These are phyloP conservation scores for Monilinia aucupariae DNA, from an alignment of 2,329 filamentous ascomycete species.

Conservation along the genomic window DNA sequence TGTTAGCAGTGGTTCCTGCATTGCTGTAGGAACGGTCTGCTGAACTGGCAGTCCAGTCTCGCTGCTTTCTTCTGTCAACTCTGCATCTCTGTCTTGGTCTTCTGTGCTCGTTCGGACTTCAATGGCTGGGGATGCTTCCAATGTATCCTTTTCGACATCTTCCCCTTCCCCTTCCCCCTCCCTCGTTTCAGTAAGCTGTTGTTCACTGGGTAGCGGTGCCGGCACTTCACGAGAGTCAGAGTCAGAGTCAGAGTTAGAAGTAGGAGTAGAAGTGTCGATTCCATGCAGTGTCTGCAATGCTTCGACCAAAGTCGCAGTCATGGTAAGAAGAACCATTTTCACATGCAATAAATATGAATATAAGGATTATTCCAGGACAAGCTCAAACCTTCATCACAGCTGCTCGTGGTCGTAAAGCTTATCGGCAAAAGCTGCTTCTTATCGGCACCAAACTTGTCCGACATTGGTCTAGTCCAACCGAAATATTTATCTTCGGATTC, in stretches of 20 bases:
- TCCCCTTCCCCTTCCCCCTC: not conserved
- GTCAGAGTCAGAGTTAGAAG: too few relatives aligned
- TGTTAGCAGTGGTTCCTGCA: slow-evolving; percentile 44
- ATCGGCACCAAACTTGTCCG: slow-evolving; percentile 21
- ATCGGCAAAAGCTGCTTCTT: slow-evolving; percentile 20
- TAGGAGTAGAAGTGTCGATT: slow-evolving; percentile 1
- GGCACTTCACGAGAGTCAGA: not conserved
- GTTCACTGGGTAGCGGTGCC: not conserved
- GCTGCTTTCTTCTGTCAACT: too few relatives aligned
- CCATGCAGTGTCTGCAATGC: slow-evolving; percentile 44
- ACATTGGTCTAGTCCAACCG: slow-evolving; percentile 26
- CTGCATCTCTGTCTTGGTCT: not conserved
- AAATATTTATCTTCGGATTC: slow-evolving; percentile 23
- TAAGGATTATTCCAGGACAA: not conserved
- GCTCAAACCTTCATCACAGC: not conserved
- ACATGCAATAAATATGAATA: not conserved
- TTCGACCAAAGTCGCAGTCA: slow-evolving; percentile 63
- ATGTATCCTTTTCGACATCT: not conserved
- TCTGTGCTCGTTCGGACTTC: not conserved
- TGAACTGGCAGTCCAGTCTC: not conserved
- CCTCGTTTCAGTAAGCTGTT: not conserved
- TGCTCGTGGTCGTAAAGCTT: slow-evolving; percentile 19
- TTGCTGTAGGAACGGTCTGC: not conserved
- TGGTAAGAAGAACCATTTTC: slow-evolving; percentile 71
- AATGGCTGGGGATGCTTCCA: not conserved